Percentiles rank a stretch among this genome's conserved stretches.
Evolutionary conservation across 1,284 basidiomycete genomes (phyloP).

Genomic region (Leccinum fuscescens): DNA sequence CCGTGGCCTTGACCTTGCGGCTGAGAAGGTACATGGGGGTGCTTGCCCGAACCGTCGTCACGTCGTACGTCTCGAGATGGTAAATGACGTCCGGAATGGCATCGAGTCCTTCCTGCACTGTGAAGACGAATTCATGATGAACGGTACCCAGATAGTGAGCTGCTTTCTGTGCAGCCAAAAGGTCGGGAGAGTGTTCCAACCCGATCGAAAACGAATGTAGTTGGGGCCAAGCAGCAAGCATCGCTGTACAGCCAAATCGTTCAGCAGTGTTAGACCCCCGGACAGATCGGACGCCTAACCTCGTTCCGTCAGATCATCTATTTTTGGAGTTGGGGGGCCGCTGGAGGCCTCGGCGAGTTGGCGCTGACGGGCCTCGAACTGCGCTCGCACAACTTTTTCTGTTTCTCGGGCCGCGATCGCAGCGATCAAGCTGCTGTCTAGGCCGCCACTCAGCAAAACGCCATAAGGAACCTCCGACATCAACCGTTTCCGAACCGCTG

Average conservation of each 20-base stretch:
- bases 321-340: conserved; percentile 57
- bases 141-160: conserved; percentile 93
- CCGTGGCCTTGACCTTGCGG: conserved; percentile 99
- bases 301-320: conserved; percentile 47
- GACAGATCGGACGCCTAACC: conserved; percentile 36
- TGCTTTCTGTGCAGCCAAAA: conserved; percentile 91
- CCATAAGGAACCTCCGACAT: conserved; percentile 99
- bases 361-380: conserved; percentile 66
- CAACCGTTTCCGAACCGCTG: conserved; percentile 90
- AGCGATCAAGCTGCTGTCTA: conserved; percentile 96
- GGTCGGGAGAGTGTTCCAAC: conserved; percentile 92
- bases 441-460: conserved; percentile 91
- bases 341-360: conserved; percentile 53
- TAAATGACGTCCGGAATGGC: conserved; percentile 98
- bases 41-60: conserved; percentile 96
- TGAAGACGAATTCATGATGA: conserved; percentile 98
- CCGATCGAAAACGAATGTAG: conserved; percentile 99
- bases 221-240: conserved; percentile 90
- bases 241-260: conserved; percentile 39
- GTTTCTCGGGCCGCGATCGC: conserved; percentile 97
- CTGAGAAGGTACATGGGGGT: conserved; percentile 98
- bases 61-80: conserved; percentile 98
- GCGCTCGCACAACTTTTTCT: conserved; percentile 79
- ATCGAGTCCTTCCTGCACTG: conserved; percentile 97
- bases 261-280: background rate